Conservation (phyloP, 495 filamentous ascomycete species). For the Penicillium turbatum region DNA sequence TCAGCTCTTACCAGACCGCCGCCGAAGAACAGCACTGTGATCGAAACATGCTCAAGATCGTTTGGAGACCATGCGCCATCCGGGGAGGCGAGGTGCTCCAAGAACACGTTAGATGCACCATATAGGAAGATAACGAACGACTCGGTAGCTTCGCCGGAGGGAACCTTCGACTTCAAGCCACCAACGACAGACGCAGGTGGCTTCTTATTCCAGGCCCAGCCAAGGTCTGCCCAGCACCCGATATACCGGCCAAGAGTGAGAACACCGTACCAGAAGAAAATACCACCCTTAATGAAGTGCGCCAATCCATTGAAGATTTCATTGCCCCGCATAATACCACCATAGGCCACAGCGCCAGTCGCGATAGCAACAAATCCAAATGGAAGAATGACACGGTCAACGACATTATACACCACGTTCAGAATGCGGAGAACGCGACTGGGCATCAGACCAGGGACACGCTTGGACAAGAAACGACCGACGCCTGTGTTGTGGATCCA, state of each 20-base stretch:
- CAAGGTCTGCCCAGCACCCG: conserved; percentile 84
- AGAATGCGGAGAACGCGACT: conserved; percentile 55
- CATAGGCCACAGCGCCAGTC: conserved; percentile 63
- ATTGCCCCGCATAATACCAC: conserved; percentile 60
- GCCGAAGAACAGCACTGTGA: conserved; percentile 91
- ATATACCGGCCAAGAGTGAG: conserved; percentile 86
- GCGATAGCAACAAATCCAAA: conserved; percentile 62
- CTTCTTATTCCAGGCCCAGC: conserved; percentile 94
- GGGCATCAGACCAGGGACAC: conserved; percentile 56
- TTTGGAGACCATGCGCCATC: conserved; percentile 66
- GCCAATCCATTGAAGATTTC: conserved; percentile 81
- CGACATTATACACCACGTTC: conserved; percentile 53
- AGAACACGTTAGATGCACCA: conserved; percentile 83
- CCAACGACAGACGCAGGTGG: conserved; percentile 57
- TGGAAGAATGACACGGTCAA: conserved; percentile 60
- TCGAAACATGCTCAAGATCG: conserved; percentile 90
- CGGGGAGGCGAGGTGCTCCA: conserved; percentile 78
- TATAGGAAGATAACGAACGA: conserved; percentile 85
- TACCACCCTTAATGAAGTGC: conserved; percentile 94
- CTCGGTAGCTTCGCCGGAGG: conserved; percentile 83
- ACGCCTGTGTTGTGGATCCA: conserved; percentile 44
- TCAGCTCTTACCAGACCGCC: conserved; percentile 68
- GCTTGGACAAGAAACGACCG: conserved; percentile 44
- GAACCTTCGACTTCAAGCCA: conserved; percentile 59
- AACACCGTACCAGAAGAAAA: conserved; percentile 91